phyloP scores from a whole-genome alignment of 78 protist genomes.

The Trichosphaerium sp. region DNA sequence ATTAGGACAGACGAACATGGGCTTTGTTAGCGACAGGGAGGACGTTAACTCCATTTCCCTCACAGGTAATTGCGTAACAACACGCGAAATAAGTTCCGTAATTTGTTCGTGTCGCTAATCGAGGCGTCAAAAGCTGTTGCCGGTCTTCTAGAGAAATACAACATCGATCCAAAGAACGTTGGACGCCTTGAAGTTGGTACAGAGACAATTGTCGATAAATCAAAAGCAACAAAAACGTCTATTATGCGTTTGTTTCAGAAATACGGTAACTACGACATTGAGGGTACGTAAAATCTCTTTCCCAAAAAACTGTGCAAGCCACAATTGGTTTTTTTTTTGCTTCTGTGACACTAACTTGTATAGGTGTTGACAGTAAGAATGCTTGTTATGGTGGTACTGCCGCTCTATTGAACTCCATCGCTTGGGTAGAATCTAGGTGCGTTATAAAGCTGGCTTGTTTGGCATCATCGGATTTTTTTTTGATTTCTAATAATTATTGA shows the following conservation, averaged over 20 bases:
- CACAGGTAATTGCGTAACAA: constrained; percentile 24
- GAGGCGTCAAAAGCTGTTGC: constrained; percentile 15
- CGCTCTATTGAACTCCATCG: constrained; percentile 75
- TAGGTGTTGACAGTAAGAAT: constrained; percentile 70
- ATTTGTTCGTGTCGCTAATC: too few species aligned
- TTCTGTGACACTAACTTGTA: not conserved
- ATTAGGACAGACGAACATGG: constrained; percentile 84
- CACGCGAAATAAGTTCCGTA: too few species aligned
- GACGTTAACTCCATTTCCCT: constrained; percentile 82
- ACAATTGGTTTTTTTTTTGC: too few species aligned
- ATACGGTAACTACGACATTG: constrained; percentile 52
- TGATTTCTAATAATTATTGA: too few species aligned
- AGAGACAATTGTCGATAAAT: constrained; percentile 84
- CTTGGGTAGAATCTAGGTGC: constrained; percentile 81
- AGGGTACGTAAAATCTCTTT: constrained; percentile 11
- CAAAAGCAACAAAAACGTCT: constrained; percentile 74
- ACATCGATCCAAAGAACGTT: constrained; percentile 38
- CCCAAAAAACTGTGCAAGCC: too few species aligned
- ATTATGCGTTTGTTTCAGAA: constrained; percentile 69
- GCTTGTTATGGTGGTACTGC: constrained; percentile 97
- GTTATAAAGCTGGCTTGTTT: too few species aligned
- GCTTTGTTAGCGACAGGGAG: constrained; percentile 76
- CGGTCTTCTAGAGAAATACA: constrained; percentile 53
- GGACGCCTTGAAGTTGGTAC: constrained; percentile 94
- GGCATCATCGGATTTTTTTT: too few species aligned